Percentiles rank a stretch among this genome's conserved stretches.
Evolutionary conservation across 2,329 filamentous ascomycete genomes (phyloP).

Genomic region (Arthrocladium fulminans): DNA sequence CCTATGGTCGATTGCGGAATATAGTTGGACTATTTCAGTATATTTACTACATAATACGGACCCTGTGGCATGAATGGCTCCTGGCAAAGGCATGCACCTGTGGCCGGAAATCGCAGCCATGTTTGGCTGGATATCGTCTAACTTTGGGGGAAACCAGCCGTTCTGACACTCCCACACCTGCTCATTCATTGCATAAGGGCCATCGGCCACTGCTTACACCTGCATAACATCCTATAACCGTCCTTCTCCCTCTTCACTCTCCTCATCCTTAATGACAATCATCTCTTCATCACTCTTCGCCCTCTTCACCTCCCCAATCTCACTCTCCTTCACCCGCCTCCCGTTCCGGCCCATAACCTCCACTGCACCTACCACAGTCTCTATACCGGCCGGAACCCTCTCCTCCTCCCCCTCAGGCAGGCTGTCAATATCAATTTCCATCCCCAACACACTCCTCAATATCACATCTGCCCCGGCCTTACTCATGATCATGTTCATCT

Average conservation of each 20-base stretch:
- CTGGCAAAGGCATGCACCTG: too few relatives aligned
- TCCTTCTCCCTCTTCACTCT: neutral
- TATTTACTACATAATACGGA: too few relatives aligned
- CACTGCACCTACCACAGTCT: slow-evolving; percentile 69
- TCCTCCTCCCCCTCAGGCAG: slow-evolving; percentile 75
- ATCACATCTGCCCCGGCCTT: slow-evolving; percentile 81
- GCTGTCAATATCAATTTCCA: slow-evolving; percentile 72
- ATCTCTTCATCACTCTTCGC: slow-evolving; percentile 21
- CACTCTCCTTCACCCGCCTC: slow-evolving; percentile 24
- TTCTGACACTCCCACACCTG: too few relatives aligned
- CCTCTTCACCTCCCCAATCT: slow-evolving; percentile 14
- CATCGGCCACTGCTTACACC: too few relatives aligned
- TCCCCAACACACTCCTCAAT: slow-evolving; percentile 62
- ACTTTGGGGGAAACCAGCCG: too few relatives aligned
- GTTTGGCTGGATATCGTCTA: too few relatives aligned
- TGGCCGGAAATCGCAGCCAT: too few relatives aligned
- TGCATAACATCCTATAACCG: slow-evolving; percentile 7
- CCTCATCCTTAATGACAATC: slow-evolving; percentile 24
- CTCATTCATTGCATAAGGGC: too few relatives aligned
- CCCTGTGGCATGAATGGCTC: too few relatives aligned
- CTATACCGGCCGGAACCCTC: slow-evolving; percentile 59
- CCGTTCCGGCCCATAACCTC: slow-evolving; percentile 45
- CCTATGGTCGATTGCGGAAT: too few relatives aligned
- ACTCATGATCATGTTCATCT: slow-evolving; percentile 85
- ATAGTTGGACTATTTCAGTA: too few relatives aligned